These are phyloP conservation scores for Berberis vulgaris DNA, from an alignment of 164 flowering plant genomes.

Conservation along the genomic window DNA sequence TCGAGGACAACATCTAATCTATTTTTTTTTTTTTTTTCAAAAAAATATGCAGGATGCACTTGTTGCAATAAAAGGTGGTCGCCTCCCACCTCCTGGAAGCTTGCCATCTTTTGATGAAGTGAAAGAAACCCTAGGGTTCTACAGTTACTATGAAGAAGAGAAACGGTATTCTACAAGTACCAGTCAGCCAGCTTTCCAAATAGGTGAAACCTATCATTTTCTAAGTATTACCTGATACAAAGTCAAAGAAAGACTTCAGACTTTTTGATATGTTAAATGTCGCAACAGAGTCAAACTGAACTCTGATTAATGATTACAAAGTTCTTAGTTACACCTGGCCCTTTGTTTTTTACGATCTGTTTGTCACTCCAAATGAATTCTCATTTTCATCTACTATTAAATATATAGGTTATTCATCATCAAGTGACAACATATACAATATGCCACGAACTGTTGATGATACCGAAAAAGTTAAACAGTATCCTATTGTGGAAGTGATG, in stretches of 20 bases:
- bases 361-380: background rate
- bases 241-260: background rate
- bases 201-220: slow-evolving; percentile 27
- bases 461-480: slow-evolving; percentile 31
- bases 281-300: too few species aligned
- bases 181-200: slow-evolving; percentile 21
- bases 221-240: background rate
- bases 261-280: background rate
- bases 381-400: background rate
- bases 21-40: background rate
- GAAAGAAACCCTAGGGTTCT: slow-evolving; percentile 79
- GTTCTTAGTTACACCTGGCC: too few species aligned
- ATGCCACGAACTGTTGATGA: slow-evolving; percentile 26
- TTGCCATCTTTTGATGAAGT: slow-evolving; percentile 91
- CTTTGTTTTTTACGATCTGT: background rate
- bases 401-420: slow-evolving; percentile 29
- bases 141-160: slow-evolving; percentile 81
- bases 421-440: slow-evolving; percentile 26
- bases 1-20: background rate
- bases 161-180: slow-evolving; percentile 43
- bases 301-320: too few species aligned
- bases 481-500: slow-evolving; percentile 63
- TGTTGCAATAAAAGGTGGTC: slow-evolving; percentile 72
- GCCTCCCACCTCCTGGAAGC: slow-evolving; percentile 85
- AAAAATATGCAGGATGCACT: slow-evolving; percentile 67